phyloP scores from a whole-genome alignment of 306 rosid genomes.

The Spatholobus suberectus region DNA sequence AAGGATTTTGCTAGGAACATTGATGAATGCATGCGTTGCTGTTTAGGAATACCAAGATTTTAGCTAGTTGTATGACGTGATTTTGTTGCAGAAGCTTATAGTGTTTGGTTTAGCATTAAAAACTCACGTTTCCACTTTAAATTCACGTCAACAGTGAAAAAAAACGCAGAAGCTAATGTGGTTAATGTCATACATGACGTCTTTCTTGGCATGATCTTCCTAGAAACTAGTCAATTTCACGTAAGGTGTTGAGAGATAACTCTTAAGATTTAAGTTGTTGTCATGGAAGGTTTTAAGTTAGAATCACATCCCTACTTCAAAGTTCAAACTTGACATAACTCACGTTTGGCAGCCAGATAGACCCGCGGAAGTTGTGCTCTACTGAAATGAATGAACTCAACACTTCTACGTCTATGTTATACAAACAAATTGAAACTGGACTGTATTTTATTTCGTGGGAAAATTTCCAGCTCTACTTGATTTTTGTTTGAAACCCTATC shows the following conservation, averaged over 20 bases:
- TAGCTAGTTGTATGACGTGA: not conserved
- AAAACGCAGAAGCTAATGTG: no score
- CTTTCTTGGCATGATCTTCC: not conserved
- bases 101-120: no score
- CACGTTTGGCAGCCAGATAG: not conserved
- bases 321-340: not conserved
- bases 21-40: conserved; percentile 11
- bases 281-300: conserved; percentile 17
- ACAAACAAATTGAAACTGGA: not conserved
- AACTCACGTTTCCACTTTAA: no score
- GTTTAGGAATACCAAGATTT: not conserved
- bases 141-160: no score
- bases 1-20: not conserved
- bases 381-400: not conserved
- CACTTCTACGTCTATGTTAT: not conserved
- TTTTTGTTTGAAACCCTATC: not conserved
- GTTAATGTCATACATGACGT: not conserved
- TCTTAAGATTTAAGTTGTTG: conserved; percentile 11
- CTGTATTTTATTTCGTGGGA: not conserved
- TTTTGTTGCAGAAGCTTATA: conserved; percentile 22
- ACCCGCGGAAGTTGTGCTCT: not conserved
- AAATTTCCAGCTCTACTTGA: not conserved
- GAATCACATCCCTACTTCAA: not conserved
- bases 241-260: not conserved
- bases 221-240: not conserved